A percentile compares a stretch with the other conserved stretches of the same genome.
These are phyloP conservation scores for Arachnomyces sp. DNA, from an alignment of 2,329 filamentous ascomycete genomes.

Conservation along the genomic window DNA sequence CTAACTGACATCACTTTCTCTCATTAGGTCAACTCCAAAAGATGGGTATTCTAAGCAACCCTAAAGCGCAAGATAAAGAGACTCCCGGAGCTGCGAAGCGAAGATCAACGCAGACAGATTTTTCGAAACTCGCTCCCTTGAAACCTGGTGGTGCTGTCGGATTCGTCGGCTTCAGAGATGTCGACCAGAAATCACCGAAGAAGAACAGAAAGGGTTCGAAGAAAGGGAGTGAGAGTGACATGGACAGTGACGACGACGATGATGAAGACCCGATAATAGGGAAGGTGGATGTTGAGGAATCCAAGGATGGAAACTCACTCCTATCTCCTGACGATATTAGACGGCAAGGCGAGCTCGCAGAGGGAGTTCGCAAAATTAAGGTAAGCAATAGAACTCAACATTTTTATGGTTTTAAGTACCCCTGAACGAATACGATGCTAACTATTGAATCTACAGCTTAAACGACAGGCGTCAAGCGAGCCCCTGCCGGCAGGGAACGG, in stretches of 20 bases:
- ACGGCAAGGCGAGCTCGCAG: conserved; percentile 53
- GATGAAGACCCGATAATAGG: conserved; percentile 53
- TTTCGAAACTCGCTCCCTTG: conserved; percentile 73
- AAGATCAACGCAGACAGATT: conserved; percentile 74
- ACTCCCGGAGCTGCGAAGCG: conserved; percentile 60
- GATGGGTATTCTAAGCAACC: conserved; percentile 74
- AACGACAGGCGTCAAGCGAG: conserved; percentile 58
- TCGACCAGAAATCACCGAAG: conserved; percentile 38
- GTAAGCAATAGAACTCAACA: conserved; percentile 32
- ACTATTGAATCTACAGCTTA: conserved; percentile 41
- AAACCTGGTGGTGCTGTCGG: conserved; percentile 83
- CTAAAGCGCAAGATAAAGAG: conserved; percentile 54
- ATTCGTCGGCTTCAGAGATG: conserved; percentile 79
- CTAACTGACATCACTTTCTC: conserved; percentile 3
- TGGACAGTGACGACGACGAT: conserved; percentile 69
- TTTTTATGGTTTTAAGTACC: background rate
- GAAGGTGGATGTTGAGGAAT: conserved; percentile 55
- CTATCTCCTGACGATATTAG: conserved; percentile 55
- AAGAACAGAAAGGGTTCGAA: conserved; percentile 59
- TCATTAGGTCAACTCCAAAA: conserved; percentile 79
- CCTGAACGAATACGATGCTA: background rate
- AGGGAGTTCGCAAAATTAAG: conserved; percentile 59
- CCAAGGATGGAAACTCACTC: conserved; percentile 38
- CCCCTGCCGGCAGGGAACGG: conserved; percentile 31
- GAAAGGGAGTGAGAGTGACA: conserved; percentile 48